Conservation (phyloP, 192 early-diverging fungal species). For the Rhizophagus clarus region DNA sequence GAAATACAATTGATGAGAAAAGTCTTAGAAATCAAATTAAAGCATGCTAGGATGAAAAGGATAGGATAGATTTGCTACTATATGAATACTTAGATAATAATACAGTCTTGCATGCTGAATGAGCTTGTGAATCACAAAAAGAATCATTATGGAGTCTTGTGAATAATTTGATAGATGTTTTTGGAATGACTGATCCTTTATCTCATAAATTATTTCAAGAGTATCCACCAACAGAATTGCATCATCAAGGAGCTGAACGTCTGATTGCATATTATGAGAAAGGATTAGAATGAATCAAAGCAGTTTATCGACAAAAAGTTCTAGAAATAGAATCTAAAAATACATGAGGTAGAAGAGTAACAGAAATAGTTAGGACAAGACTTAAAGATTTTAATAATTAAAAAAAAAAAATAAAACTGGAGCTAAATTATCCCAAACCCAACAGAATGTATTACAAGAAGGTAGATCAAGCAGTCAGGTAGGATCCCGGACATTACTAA, state of each 20-base stretch:
- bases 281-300: background rate
- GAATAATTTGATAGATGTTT: background rate
- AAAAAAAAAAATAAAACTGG: no score
- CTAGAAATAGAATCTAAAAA: background rate
- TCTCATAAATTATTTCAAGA: background rate
- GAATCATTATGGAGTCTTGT: background rate
- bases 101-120: background rate
- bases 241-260: background rate
- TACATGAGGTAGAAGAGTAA: background rate
- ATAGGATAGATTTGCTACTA: background rate
- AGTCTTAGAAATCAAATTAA: background rate
- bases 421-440: no score
- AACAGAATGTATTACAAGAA: no score
- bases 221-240: background rate
- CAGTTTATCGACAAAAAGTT: constrained; percentile 5
- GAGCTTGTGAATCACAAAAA: background rate
- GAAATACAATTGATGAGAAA: background rate
- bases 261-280: background rate
- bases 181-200: background rate
- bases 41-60: background rate
- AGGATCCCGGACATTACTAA: no score
- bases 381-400: no score
- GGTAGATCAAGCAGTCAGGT: no score
- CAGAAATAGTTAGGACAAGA: no score
- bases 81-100: constrained; percentile 1